These are phyloP conservation scores for Dioszegia aurantiaca DNA, from an alignment of 768 basidiomycete species.

Conservation along the genomic window DNA sequence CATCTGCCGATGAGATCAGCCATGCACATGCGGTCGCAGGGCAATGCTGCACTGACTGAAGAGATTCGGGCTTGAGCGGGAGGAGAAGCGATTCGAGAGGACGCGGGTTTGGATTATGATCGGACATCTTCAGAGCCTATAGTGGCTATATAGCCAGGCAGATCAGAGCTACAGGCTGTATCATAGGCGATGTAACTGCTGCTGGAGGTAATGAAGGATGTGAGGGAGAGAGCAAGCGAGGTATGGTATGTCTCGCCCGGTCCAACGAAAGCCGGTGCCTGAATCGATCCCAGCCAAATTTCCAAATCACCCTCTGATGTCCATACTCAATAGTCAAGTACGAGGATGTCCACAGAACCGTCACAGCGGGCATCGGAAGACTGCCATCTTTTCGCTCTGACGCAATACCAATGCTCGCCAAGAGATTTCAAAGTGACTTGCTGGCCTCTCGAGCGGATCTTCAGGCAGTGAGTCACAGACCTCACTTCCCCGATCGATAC, in stretches of 20 bases:
- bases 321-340: background rate
- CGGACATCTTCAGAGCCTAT: constrained; percentile 1
- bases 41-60: constrained; percentile 26
- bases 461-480: constrained; percentile 44
- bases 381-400: constrained; percentile 44
- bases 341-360: constrained; percentile 1
- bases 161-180: too few relatives aligned
- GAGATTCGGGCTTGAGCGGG: constrained; percentile 40
- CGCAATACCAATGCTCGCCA: constrained; percentile 48
- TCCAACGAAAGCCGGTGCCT: background rate
- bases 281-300: background rate
- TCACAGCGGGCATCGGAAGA: constrained; percentile 3
- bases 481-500: too few relatives aligned
- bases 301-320: background rate
- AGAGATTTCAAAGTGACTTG: constrained; percentile 39
- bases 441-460: constrained; percentile 48
- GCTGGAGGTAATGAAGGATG: too few relatives aligned
- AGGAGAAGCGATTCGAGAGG: constrained; percentile 32
- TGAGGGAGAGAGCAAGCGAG: background rate
- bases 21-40: background rate
- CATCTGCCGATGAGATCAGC: constrained; percentile 20
- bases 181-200: too few relatives aligned
- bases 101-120: constrained; percentile 14
- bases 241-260: too few relatives aligned
- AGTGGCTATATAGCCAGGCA: too few relatives aligned